Evolutionary conservation across 1,284 basidiomycete genomes (phyloP), one percentile per base, ranked within the genome.

Genomic region (Neonothopanus nambi): DNA sequence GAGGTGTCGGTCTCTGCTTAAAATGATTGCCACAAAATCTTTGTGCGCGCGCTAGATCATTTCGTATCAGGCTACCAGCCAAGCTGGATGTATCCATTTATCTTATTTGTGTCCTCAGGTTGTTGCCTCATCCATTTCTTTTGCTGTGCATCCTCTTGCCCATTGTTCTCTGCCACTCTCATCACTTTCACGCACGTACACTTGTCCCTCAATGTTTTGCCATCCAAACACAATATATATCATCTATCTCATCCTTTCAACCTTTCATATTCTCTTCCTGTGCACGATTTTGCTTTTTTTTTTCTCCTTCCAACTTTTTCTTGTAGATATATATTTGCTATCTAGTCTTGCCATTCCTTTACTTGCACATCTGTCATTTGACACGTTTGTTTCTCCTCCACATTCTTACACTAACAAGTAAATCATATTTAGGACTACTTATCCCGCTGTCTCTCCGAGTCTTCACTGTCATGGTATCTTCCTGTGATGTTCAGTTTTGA

Each of bases 1-100:
- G 85, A 89, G 69, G 85, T 90, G 21, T 79, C 84, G 40, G 85
- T 89, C 63, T 79, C 85, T 42, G 88, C 88, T 59, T 90, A 79
- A 84, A 80, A 72, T 57, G 59, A 61, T 42, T 62, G 59, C 56
- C 57, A 60, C 62, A 60, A 53, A 28, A 49, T 53, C 38, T 9
- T 37, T 15, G 35, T 13, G 24, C 15, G 45, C 56, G 50, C 28
- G 51, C 15, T 54, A 44, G 33, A 54, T 48, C 23, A 39, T 17
- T 36, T 26, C 15, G 6, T 53, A 41, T 13, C 26, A 24, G 37
- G 39, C 44, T 42, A 4, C 6, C 17, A 18, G 13, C 23, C 28
- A 20, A 42, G 30, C 23, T 40, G 17, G 24, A 26, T 48, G 46
- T 54, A 54, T 54, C 18, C 41, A 26, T 30, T 54, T 33, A 37